These are phyloP conservation scores for Cladosporium sp. DNA, from an alignment of 2,329 filamentous ascomycete genomes.

Conservation along the genomic window DNA sequence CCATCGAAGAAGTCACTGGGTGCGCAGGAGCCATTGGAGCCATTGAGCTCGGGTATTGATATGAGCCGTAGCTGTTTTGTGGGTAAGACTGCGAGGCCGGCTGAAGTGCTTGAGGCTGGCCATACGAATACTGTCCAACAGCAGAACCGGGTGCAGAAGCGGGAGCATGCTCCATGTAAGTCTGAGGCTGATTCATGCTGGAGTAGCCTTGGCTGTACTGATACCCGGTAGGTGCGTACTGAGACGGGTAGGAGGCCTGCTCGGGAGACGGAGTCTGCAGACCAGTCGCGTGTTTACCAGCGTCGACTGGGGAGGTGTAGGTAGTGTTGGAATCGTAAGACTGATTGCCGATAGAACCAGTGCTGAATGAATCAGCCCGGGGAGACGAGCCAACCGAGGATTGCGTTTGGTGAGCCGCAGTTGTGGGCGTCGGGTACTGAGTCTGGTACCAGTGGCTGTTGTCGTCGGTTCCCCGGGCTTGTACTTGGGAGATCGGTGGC, in stretches of 20 bases:
- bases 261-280: constrained; percentile 67
- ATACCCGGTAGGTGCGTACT: constrained; percentile 13
- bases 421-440: constrained; percentile 12
- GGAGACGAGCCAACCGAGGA: constrained; percentile 71
- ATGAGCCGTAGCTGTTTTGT: constrained; percentile 63
- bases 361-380: constrained; percentile 71
- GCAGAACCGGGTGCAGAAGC: constrained; percentile 61
- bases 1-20: constrained; percentile 67
- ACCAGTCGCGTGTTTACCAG: constrained; percentile 41
- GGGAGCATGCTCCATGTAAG: constrained; percentile 77
- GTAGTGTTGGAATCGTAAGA: constrained; percentile 51
- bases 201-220: constrained; percentile 34
- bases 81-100: constrained; percentile 33
- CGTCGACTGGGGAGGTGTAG: constrained; percentile 51
- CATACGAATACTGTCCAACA: constrained; percentile 72
- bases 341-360: constrained; percentile 42
- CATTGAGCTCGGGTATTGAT: constrained; percentile 73
- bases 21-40: constrained; percentile 72
- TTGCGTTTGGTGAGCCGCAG: constrained; percentile 47
- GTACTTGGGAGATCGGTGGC: constrained; percentile 78
- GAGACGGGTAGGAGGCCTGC: constrained; percentile 15
- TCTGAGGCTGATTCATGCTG: constrained; percentile 76
- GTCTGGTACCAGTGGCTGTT: constrained; percentile 12
- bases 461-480: constrained; percentile 70
- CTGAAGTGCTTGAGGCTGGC: constrained; percentile 54